phyloP scores from a whole-genome alignment of 164 flowering plant genomes.

The Magnolia officinalis region DNA sequence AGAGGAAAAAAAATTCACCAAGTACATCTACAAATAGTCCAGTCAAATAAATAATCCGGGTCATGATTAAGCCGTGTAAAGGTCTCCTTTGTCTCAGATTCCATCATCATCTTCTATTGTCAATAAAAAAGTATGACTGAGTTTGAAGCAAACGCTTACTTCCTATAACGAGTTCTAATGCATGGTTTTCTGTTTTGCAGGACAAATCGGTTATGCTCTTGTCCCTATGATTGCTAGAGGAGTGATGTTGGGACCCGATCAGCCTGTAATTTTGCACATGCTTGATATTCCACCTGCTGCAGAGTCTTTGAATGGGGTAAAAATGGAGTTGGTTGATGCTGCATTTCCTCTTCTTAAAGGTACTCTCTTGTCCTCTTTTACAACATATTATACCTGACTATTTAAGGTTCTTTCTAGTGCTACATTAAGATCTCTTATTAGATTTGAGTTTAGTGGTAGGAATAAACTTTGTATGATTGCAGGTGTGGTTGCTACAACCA shows the following conservation, averaged over 20 bases:
- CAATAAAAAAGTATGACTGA: too few relatives aligned
- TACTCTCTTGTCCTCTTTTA: conserved; percentile 5
- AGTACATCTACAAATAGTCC: too few relatives aligned
- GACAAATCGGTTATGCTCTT: conserved; percentile 97
- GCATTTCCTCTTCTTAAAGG: conserved; percentile 98
- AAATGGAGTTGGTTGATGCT: conserved; percentile 95
- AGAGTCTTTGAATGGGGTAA: conserved; percentile 93
- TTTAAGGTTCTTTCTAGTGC: not conserved
- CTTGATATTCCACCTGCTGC: conserved; percentile 94
- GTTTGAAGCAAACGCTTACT: not conserved
- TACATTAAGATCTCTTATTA: not conserved
- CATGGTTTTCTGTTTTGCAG: conserved; percentile 31
- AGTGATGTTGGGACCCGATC: conserved; percentile 86
- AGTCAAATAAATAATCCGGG: too few relatives aligned
- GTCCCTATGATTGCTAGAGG: conserved; percentile 99
- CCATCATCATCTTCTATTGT: too few relatives aligned
- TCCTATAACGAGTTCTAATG: not conserved
- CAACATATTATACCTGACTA: not conserved
- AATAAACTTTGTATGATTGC: conserved; percentile 7
- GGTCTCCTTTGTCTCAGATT: too few relatives aligned
- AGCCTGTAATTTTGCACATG: conserved; percentile 96
- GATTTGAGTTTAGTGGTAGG: not conserved
- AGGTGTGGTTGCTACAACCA: conserved; percentile 99
- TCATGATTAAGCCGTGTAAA: too few relatives aligned
- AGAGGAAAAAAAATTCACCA: too few relatives aligned